Evolutionary conservation across 108 stramenopile genomes (phyloP).

Genomic region (Phaeodactylum tricornutum): DNA sequence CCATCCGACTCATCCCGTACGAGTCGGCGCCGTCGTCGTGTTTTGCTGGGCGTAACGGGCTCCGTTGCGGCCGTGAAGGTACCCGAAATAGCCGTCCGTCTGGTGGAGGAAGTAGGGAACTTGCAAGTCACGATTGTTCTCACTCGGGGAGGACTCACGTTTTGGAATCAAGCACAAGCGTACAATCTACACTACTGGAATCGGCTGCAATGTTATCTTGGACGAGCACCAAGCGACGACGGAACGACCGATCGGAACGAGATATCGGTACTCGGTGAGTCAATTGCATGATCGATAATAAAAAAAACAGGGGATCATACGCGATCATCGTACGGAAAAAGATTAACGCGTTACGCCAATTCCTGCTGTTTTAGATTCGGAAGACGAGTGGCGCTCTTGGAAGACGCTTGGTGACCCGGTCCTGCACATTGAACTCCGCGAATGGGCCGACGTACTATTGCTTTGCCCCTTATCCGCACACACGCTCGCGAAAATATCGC

Average conservation of each 20-base stretch:
- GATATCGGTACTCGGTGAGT: too few species aligned
- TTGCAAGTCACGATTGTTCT: slow-evolving; percentile 50
- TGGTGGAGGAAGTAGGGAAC: slow-evolving; percentile 21
- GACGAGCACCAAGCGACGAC: too few species aligned
- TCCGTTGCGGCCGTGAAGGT: slow-evolving; percentile 87
- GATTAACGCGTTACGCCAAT: too few species aligned
- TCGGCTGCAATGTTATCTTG: slow-evolving; percentile 13
- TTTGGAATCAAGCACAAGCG: slow-evolving; percentile 56
- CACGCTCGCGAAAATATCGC: slow-evolving; percentile 34
- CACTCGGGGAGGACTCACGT: slow-evolving; percentile 51
- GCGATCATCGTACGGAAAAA: too few species aligned
- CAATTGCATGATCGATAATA: too few species aligned
- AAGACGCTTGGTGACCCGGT: slow-evolving; percentile 67
- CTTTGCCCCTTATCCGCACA: slow-evolving; percentile 7
- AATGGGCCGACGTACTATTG: slow-evolving; percentile 82
- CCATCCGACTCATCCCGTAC: too few species aligned
- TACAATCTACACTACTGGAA: slow-evolving; percentile 54
- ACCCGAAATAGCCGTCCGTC: slow-evolving; percentile 64
- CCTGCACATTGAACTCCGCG: slow-evolving; percentile 83
- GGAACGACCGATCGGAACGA: too few species aligned
- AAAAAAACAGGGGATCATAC: too few species aligned
- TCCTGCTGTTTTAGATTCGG: slow-evolving; percentile 33
- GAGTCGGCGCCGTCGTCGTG: too few species aligned
- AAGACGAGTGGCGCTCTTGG: slow-evolving; percentile 79
- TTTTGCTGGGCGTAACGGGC: slow-evolving; percentile 76